Conservation (phyloP, 1,284 basidiomycete genomes). For the Wallemia ichthyophaga region DNA sequence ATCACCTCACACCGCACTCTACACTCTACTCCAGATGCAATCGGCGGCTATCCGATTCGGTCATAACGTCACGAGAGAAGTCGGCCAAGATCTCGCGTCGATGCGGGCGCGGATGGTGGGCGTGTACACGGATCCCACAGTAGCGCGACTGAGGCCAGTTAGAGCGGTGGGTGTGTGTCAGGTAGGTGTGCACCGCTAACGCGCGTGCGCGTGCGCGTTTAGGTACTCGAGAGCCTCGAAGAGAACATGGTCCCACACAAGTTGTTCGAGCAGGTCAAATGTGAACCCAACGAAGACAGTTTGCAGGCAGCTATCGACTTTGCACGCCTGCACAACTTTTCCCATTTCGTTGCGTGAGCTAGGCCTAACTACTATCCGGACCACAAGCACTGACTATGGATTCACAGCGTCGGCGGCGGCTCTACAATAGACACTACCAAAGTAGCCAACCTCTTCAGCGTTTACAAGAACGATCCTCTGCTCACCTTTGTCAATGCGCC, state of each 20-base stretch:
- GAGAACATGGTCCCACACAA: slow-evolving; percentile 44
- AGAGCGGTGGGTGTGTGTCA: slow-evolving; percentile 39
- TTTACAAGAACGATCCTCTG: slow-evolving; percentile 68
- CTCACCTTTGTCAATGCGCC: slow-evolving; percentile 94
- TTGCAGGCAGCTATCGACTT: slow-evolving; percentile 65
- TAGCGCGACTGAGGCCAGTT: slow-evolving; percentile 54
- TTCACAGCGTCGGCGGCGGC: slow-evolving; percentile 54
- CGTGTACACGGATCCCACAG: slow-evolving; percentile 69
- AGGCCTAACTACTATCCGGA: neutral
- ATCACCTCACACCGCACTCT: too few relatives aligned
- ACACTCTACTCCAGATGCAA: neutral
- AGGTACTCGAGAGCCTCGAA: slow-evolving; percentile 51
- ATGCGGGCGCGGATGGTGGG: slow-evolving; percentile 9
- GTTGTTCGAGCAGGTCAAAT: slow-evolving; percentile 50
- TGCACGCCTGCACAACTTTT: slow-evolving; percentile 56
- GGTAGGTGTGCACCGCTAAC: neutral
- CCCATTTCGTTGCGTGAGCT: slow-evolving; percentile 62
- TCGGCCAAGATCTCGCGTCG: neutral
- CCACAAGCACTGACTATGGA: slow-evolving; percentile 3
- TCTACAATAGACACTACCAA: slow-evolving; percentile 89
- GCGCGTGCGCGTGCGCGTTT: slow-evolving; percentile 7
- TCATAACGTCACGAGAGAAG: neutral
- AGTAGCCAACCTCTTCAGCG: slow-evolving; percentile 60
- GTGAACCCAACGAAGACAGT: slow-evolving; percentile 58
- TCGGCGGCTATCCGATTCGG: neutral